Evolutionary conservation across 495 filamentous ascomycete genomes (phyloP).

Genomic region (Penicillium roqueforti): DNA sequence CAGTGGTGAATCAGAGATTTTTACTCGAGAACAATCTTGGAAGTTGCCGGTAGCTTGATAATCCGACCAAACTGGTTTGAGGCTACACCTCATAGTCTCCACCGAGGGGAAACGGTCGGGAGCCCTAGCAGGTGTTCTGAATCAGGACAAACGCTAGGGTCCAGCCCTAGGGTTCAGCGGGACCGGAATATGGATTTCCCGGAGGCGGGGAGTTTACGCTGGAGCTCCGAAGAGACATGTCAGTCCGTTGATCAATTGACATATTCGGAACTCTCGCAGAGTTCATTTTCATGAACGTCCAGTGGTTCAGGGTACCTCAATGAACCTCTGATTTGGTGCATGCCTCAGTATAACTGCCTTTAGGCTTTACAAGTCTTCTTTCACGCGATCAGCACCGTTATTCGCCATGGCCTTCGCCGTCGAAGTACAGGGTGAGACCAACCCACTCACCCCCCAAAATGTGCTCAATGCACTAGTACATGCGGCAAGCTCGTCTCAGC

Average conservation of each 20-base stretch:
- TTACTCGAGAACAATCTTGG: neutral
- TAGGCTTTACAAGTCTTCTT: neutral
- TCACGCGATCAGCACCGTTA: constrained; percentile 1
- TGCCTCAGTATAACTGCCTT: neutral
- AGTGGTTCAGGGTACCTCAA: neutral
- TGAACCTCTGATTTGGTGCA: neutral
- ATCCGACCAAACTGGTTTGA: neutral
- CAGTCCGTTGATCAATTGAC: neutral
- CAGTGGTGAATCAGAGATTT: neutral
- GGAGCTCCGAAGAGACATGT: constrained; percentile 3
- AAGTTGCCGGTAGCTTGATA: constrained; percentile 5
- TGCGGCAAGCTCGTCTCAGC: constrained; percentile 68
- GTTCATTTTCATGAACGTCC: neutral
- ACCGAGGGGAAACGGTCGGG: neutral
- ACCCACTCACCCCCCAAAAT: constrained; percentile 59
- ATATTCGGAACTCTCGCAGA: neutral
- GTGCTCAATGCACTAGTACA: constrained; percentile 67
- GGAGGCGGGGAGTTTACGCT: constrained; percentile 29
- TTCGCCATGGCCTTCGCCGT: constrained; percentile 41
- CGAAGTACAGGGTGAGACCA: constrained; percentile 57
- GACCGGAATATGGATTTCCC: constrained; percentile 26
- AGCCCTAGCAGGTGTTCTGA: constrained; percentile 23
- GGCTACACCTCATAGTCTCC: constrained; percentile 24
- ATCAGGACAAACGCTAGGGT: constrained; percentile 24
- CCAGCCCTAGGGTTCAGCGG: constrained; percentile 30